Base-by-base conservation (phyloP, 1,284 basidiomycete genomes). In the Cutaneotrichosporon spelunceum region DNA sequence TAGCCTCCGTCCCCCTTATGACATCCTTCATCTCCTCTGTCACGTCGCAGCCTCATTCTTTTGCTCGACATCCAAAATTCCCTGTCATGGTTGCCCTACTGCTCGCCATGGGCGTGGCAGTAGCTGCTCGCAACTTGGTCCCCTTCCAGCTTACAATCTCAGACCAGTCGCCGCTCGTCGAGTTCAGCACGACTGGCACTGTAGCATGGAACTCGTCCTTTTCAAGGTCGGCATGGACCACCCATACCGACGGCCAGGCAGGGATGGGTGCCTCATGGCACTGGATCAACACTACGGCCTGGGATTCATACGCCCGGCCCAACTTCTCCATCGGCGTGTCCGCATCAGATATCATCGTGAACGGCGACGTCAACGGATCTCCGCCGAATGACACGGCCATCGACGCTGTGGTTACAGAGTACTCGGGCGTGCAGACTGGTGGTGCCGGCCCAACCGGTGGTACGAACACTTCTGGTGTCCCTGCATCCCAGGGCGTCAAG, bases 281-380 rank as follows among this genome's bases (percentile, higher is more conserved):
- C 45, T 48, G 5, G 45, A 11, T 48, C 48, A 50, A 50, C 48
- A 50, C 48, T 19, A n/a, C 48, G 14, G 39, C 16, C 39, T 50
- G 48, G 48, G 48, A 3, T 14, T 30, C 19, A 6, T 7, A 6
- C 27, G 24, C 26, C 8, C 19, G 48, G 19, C 27, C 48, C 13
- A 23, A 9, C 2, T n/a, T 42, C 39, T 42, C 39, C 39, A n/a
- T 42, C 39, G 19, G 39, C 39, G 6, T 42, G 16, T 42, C 39
- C 19, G 48, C 48, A 2, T 29, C 26, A 14, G 48, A 50, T 13
- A 50, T 50, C 27, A 29, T 30, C 48, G 19, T 50, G 14, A 29
- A 16, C 16, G 48, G 48, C 48, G 48, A 50, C 19, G 26, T 27
- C 24, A 29, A 30, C 48, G 48, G 48, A 5, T 50, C 48, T 26